Evolutionary conservation across 495 filamentous ascomycete species (phyloP), one percentile per base, ranked within the genome.

Genomic region (Letharia columbiana): DNA sequence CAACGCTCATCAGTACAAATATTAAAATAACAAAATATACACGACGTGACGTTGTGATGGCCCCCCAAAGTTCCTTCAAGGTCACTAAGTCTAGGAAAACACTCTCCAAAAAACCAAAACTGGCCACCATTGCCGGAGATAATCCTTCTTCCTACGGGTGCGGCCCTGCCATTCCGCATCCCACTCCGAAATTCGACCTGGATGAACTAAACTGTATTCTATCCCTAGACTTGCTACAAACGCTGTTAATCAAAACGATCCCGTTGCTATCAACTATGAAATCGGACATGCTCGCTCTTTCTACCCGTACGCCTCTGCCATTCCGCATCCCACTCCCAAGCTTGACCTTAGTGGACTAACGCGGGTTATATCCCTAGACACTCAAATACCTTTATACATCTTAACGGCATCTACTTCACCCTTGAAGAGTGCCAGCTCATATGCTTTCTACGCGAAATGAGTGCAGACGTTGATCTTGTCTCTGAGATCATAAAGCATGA

Each of bases 401-500:
- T 15, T 3, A 54, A 54, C 4, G 50, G 50, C 50, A 31, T 23
- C 1, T 5, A 31, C 28, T 54, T 15, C 50, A 31, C 28, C 13
- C 50, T 54, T 33, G 50, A 54, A 1, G 28, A 54, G 15, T 54
- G 28, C 49, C 50, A 54, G 12, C 28, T 54, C 3, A 54, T 54
- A 31, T 54, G 12, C 13, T 54, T 28, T 2, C 17, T 54, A 8
- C 28, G 10, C 10, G 3, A 5, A 10, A 23, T 54, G 13, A 17
- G 28, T 28, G 50, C 50, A 54, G 50, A 54, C 23, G 23, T 33
- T 33, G 50, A 54, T 12, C 23, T 33, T 12, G 28, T 33, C 50
- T 54, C 50, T 3, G 50, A 54, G 50, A 54, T 54, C 10, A 54
- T 54, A 12, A 54, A 54, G 33, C 50, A 54, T 54, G 50, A 54